Evolutionary conservation across 257 asterid genomes (phyloP).

Genomic region (Scutellaria galericulata): DNA sequence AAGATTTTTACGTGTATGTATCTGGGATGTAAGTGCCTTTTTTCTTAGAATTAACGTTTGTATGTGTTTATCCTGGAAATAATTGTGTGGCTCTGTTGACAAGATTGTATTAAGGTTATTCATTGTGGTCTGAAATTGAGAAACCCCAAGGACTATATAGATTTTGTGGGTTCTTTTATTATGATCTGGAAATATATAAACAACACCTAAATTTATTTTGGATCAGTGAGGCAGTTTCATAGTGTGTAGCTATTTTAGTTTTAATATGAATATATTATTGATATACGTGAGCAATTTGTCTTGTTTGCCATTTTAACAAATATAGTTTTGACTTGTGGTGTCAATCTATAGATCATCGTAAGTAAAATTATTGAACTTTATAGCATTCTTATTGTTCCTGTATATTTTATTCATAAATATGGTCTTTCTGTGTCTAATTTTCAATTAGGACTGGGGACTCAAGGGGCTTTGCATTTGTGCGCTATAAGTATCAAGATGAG

Average conservation of each 20-base stretch:
- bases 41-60: too few species aligned
- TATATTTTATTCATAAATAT: neutral
- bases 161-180: neutral
- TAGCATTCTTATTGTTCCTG: neutral
- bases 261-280: neutral
- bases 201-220: neutral
- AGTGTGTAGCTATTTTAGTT: neutral
- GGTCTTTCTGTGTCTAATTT: neutral
- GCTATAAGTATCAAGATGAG: constrained; percentile 96
- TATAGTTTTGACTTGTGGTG: neutral
- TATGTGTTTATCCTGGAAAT: neutral
- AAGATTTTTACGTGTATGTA: neutral
- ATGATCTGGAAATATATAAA: neutral
- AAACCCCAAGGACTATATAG: too few species aligned
- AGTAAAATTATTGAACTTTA: neutral
- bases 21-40: neutral
- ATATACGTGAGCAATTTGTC: neutral
- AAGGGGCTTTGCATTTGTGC: constrained; percentile 93
- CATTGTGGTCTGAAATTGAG: too few species aligned
- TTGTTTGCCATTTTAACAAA: neutral
- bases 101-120: neutral
- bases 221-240: neutral
- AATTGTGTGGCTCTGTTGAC: neutral
- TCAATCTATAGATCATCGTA: neutral
- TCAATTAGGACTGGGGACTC: constrained; percentile 92